Base-by-base conservation (phyloP, 495 filamentous ascomycete species). In the Astrocystis sublimbata region DNA sequence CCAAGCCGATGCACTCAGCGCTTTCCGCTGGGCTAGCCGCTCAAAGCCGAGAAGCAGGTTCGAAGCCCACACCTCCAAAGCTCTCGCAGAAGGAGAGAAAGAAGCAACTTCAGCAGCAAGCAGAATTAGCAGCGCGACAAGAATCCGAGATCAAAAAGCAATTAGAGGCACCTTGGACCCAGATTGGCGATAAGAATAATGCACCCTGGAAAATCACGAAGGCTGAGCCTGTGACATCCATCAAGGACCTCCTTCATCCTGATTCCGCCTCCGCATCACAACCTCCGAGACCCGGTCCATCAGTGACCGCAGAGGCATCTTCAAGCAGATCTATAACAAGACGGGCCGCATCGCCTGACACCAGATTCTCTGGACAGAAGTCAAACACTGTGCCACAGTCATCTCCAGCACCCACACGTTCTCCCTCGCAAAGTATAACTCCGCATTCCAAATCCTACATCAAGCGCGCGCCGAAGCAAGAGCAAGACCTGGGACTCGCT, bases 41-140 rank as follows among this genome's bases (percentile, higher is more conserved):
- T 36, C 77, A 82, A 59, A 79, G 62, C 7, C 79, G 76, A 51
- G 79, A 81, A 2, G 47, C 66, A 10, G 55, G 61, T 7, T 64
- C 61, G 7, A 79, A 76, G 67, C 30, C 61, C 21, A 50, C 74
- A 1, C 77, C 60, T 46, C 76, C 71, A 72, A 96, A 86, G 65
- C 64, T 96, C 42, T 94, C 92, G 1, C 94, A 98, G 65, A 93
- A 92, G 69, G 93, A 97, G 69, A 86, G 92, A 10, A 97, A 96
- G 76, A 91, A 85, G 69, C 83, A 90, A 49, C 86, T 91, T 64
- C 87, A 91, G 63, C 84, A 88, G 67, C 82, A 85, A 64, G 75
- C 84, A 62, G 87, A 89, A 59, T 79, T 88, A 62, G 71, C 71
- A 58, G 74, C 78, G 26, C 75, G 86, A 43, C 75, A 84, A 67